Base-by-base conservation (phyloP, 495 filamentous ascomycete genomes). In the Tuber brumale region DNA sequence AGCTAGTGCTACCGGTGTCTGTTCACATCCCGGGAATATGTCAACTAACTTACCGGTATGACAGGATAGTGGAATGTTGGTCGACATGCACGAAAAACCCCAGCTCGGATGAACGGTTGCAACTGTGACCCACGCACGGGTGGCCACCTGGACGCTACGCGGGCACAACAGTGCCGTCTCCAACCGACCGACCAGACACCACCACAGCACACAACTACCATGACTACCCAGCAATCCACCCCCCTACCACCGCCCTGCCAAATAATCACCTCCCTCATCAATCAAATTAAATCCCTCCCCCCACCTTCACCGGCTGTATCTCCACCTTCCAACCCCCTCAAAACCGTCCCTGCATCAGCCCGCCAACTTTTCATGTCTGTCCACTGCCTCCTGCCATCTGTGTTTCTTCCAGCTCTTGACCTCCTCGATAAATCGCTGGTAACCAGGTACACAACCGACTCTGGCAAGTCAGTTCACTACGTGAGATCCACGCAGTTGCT, bases 401-500 rank as follows among this genome's bases (percentile, higher is more conserved):
- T 86, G 39, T 81, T 90, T 31, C 88, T 91, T 3, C 87, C 89
- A 6, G 90, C 91, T 3, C 86, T 93, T 3, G 90, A 92, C 74
- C 87, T 92, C 35, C 84, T 93, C 31, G 91, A 93, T 77, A 88
- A 90, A 18, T 78, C 84, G 27, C 85, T 90, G 1, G 88, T 93
- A 37, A 87, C 84, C 66, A 87, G 86, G 0, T 83, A 72, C 48
- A 42, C 16, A 4, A 41, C 73, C n/a, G 57, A 31, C 8, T 8
- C 19, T 10, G 78, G 76, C 27, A 70, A 19, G 2, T 21, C 69
- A 2, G 72, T 27, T 5, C 39, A 75, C n/a, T 75, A 71, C n/a
- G 42, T 75, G 27, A 44, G 31, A 10, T 75, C 57, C 57, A 66
- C 57, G 27, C 57, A 66, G 14, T 66, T 27, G 27, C 57, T 66